Percentiles rank a stretch among this genome's conserved stretches.
Evolutionary conservation across 2,329 filamentous ascomycete genomes (phyloP).

Genomic region (Ascochyta pisi): DNA sequence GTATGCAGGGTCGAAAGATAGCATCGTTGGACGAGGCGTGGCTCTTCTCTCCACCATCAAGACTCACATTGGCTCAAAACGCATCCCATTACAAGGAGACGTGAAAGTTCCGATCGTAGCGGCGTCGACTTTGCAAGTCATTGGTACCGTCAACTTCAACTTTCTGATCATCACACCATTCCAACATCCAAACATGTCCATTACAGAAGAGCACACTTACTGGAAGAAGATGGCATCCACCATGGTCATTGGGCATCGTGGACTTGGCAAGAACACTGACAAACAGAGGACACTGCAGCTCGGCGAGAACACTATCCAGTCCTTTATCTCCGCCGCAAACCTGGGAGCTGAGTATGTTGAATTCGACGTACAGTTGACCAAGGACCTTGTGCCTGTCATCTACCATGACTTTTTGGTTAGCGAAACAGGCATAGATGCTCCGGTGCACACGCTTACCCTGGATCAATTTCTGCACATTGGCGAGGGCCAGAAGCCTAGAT

Average conservation of each 20-base stretch:
- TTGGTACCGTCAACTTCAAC: slow-evolving; percentile 95
- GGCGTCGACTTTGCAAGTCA: slow-evolving; percentile 81
- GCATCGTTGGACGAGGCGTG: slow-evolving; percentile 85
- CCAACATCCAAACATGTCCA: slow-evolving; percentile 88
- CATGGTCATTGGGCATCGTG: slow-evolving; percentile 77
- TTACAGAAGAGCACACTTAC: slow-evolving; percentile 90
- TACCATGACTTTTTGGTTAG: slow-evolving; percentile 99
- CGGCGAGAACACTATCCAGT: slow-evolving; percentile 93
- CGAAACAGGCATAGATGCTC: slow-evolving; percentile 95
- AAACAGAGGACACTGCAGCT: slow-evolving; percentile 88
- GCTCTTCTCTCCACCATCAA: slow-evolving; percentile 87
- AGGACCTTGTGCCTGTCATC: slow-evolving; percentile 96
- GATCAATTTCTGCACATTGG: slow-evolving; percentile 96
- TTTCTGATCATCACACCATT: slow-evolving; percentile 96
- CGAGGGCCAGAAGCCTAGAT: slow-evolving; percentile 57
- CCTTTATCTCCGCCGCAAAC: slow-evolving; percentile 95
- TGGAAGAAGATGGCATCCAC: slow-evolving; percentile 93
- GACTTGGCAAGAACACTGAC: slow-evolving; percentile 85
- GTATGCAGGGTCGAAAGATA: slow-evolving; percentile 82
- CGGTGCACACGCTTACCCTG: slow-evolving; percentile 90
- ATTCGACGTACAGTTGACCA: slow-evolving; percentile 95
- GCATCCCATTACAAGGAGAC: slow-evolving; percentile 92
- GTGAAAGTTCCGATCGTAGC: slow-evolving; percentile 90
- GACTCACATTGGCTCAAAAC: slow-evolving; percentile 79
- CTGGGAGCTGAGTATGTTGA: slow-evolving; percentile 78